phyloP scores from a whole-genome alignment of 495 filamentous ascomycete species.

The Amphirosellinia nigrospora region DNA sequence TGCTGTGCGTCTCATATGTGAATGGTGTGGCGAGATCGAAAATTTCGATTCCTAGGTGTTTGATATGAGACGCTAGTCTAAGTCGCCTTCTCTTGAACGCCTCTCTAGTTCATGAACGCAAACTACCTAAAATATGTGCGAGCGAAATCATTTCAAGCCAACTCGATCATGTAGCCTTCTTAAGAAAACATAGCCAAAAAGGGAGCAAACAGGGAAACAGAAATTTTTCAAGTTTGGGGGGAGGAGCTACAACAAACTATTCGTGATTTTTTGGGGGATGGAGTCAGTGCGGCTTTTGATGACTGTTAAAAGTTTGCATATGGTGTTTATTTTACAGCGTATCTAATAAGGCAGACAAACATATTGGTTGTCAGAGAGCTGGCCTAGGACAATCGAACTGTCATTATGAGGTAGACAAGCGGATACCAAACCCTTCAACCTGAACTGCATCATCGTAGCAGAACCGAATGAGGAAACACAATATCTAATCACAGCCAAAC shows the following conservation, averaged over 20 bases:
- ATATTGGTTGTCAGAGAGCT: neutral
- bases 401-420: neutral
- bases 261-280: too few species aligned
- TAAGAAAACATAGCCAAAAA: neutral
- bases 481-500: neutral
- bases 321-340: neutral
- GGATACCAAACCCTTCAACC: neutral
- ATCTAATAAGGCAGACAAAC: neutral
- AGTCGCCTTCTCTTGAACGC: neutral
- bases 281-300: conserved; percentile 7
- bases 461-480: neutral
- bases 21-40: neutral
- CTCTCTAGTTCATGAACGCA: neutral
- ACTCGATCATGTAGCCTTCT: neutral
- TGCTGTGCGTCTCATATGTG: neutral
- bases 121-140: neutral
- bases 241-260: too few species aligned
- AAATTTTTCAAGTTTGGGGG: neutral
- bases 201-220: neutral
- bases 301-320: neutral
- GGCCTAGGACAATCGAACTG: neutral
- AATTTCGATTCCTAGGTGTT: neutral
- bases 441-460: neutral
- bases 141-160: neutral
- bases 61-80: neutral